These are phyloP conservation scores for Phytophthora crassamura DNA, from an alignment of 352 stramenopile genomes.

Conservation along the genomic window DNA sequence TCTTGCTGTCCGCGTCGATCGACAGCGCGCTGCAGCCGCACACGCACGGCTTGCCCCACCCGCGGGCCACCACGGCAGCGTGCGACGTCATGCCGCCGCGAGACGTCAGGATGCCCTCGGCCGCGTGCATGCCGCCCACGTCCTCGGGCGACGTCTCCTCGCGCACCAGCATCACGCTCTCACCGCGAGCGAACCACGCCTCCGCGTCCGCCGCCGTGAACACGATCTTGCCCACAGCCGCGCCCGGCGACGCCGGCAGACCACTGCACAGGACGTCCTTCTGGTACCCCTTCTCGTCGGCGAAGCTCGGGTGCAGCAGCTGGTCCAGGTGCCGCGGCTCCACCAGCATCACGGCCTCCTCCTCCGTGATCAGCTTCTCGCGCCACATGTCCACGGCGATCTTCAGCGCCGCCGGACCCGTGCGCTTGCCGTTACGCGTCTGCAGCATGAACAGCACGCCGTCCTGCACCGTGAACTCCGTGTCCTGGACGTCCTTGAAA, in stretches of 20 bases:
- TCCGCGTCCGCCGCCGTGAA: too few species aligned
- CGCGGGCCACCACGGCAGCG: conserved; percentile 28
- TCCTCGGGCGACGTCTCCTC: too few species aligned
- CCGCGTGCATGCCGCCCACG: conserved; percentile 35
- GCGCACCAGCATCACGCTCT: too few species aligned
- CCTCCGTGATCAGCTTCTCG: conserved; percentile 39
- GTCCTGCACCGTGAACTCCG: too few species aligned
- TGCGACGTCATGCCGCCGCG: conserved; percentile 34
- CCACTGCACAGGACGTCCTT: conserved; percentile 30
- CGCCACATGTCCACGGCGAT: too few species aligned
- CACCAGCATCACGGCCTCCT: conserved; percentile 37
- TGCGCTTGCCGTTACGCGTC: too few species aligned
- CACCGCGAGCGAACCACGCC: too few species aligned
- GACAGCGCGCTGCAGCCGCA: conserved; percentile 29
- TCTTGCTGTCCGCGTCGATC: conserved; percentile 32
- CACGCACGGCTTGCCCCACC: conserved; percentile 33
- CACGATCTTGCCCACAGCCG: too few species aligned
- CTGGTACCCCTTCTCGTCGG: conserved; percentile 33
- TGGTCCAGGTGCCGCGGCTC: conserved; percentile 34
- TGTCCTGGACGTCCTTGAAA: too few species aligned
- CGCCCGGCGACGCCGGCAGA: conserved; percentile 27
- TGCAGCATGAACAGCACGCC: too few species aligned
- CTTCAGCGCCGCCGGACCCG: too few species aligned
- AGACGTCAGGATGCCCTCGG: conserved; percentile 36
- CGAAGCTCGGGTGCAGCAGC: conserved; percentile 32